phyloP scores from a whole-genome alignment of 805 yeast genomes.

The Myxozyma nipponensis region DNA sequence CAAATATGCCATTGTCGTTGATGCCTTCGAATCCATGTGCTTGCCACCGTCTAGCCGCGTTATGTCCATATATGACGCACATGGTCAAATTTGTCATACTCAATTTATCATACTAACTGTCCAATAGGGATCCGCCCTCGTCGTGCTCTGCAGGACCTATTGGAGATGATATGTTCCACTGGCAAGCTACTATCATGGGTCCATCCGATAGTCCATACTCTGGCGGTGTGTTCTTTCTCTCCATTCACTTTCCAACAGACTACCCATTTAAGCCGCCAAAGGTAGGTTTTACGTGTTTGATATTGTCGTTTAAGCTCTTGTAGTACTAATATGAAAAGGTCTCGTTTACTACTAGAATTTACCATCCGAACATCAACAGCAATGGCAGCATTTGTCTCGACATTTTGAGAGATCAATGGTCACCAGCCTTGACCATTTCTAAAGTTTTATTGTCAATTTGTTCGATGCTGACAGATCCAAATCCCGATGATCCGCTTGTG shows the following conservation, averaged over 20 bases:
- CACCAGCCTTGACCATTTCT: conserved; percentile 95
- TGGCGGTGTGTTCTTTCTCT: conserved; percentile 92
- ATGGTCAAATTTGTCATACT: conserved; percentile 3
- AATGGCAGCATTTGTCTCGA: conserved; percentile 96
- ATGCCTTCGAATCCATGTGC: neutral
- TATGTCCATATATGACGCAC: neutral
- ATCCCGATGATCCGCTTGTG: conserved; percentile 98
- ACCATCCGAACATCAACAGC: conserved; percentile 95
- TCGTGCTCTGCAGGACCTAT: conserved; percentile 99
- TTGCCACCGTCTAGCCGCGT: neutral
- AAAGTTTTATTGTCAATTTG: conserved; percentile 93
- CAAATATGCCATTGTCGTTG: no score
- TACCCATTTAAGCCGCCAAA: conserved; percentile 99
- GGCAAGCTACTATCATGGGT: conserved; percentile 99
- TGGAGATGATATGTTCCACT: conserved; percentile 95
- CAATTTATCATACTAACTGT: conserved; percentile 1
- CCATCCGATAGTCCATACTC: conserved; percentile 85
- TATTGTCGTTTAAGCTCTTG: neutral
- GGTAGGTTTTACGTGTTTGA: conserved; percentile 21
- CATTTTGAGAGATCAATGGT: conserved; percentile 97
- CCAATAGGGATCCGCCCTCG: conserved; percentile 88
- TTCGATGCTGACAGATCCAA: conserved; percentile 93
- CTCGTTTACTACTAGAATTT: conserved; percentile 88
- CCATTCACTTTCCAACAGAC: conserved; percentile 97
- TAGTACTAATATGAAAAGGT: conserved; percentile 39